phyloP scores from a whole-genome alignment of 2,329 filamentous ascomycete genomes.

The Paecilomyces fulvus region DNA sequence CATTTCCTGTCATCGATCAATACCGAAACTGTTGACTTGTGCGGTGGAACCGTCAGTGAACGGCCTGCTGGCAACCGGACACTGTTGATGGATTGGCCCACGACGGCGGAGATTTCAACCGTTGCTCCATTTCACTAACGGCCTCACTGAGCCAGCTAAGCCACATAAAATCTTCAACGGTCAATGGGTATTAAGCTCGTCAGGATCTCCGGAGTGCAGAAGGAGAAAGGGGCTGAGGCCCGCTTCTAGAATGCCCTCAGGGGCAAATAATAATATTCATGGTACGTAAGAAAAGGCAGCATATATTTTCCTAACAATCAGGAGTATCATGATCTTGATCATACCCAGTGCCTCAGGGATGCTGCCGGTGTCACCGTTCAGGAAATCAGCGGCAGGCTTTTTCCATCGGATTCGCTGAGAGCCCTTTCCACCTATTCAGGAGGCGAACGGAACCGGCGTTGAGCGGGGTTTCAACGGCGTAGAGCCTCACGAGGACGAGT shows the following conservation, averaged over 20 bases:
- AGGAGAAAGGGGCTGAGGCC: background rate
- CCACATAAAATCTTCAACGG: background rate
- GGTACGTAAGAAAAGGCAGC: background rate
- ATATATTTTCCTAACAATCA: background rate
- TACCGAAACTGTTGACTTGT: background rate
- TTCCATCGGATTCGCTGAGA: background rate
- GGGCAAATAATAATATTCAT: background rate
- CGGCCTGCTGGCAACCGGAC: background rate
- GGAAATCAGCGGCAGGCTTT: background rate
- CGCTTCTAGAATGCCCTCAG: background rate
- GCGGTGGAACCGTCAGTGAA: background rate
- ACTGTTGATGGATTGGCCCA: background rate
- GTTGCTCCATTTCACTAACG: background rate
- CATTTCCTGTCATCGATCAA: background rate
- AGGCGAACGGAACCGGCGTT: background rate
- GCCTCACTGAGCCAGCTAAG: background rate
- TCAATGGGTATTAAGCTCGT: background rate
- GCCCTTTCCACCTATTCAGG: background rate
- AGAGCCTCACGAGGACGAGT: background rate
- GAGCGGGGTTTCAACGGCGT: background rate
- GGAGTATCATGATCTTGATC: background rate
- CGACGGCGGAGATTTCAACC: background rate
- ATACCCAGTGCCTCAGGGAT: background rate
- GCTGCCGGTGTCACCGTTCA: background rate
- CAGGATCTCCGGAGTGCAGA: background rate